Evolutionary conservation across 148 eudicot genomes (phyloP).

Genomic region (Silene uniflora): DNA sequence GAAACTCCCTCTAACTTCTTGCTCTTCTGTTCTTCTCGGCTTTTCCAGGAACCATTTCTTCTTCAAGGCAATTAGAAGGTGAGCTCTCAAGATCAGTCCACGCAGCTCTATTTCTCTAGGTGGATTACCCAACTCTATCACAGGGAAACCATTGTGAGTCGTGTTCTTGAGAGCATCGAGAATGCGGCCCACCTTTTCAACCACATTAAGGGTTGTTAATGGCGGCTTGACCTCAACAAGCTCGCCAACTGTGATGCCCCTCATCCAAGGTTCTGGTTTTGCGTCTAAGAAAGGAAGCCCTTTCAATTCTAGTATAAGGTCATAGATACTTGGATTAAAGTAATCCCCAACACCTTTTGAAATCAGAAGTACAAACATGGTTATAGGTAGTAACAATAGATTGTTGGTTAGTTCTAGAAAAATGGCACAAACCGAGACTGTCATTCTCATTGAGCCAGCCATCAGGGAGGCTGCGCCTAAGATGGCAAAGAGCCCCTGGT

Average conservation of each 20-base stretch:
- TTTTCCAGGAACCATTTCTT: slow-evolving; percentile 68
- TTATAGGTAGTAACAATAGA: slow-evolving; percentile 65
- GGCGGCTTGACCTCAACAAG: slow-evolving; percentile 64
- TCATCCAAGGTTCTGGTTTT: slow-evolving; percentile 86
- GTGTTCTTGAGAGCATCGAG: slow-evolving; percentile 62
- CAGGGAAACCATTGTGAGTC: slow-evolving; percentile 82
- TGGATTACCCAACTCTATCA: slow-evolving; percentile 35
- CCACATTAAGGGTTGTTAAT: slow-evolving; percentile 47
- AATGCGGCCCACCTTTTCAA: slow-evolving; percentile 65
- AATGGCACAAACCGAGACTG: slow-evolving; percentile 82
- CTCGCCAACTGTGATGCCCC: slow-evolving; percentile 65
- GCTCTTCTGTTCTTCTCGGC: slow-evolving; percentile 55
- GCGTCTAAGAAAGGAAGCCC: slow-evolving; percentile 86
- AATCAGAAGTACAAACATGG: slow-evolving; percentile 82
- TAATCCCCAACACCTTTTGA: slow-evolving; percentile 78
- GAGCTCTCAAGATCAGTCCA: slow-evolving; percentile 69
- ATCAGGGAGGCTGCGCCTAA: slow-evolving; percentile 89
- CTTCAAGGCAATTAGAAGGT: slow-evolving; percentile 63
- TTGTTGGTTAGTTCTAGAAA: slow-evolving; percentile 86
- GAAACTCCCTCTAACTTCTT: slow-evolving; percentile 59
- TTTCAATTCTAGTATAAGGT: slow-evolving; percentile 73
- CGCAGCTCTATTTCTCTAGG: slow-evolving; percentile 36
- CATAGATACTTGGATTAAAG: slow-evolving; percentile 78
- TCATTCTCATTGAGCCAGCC: slow-evolving; percentile 98
- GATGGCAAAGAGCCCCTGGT: slow-evolving; percentile 73